These are phyloP conservation scores for Apiospora aurea DNA, from an alignment of 2,329 filamentous ascomycete genomes.

Conservation along the genomic window DNA sequence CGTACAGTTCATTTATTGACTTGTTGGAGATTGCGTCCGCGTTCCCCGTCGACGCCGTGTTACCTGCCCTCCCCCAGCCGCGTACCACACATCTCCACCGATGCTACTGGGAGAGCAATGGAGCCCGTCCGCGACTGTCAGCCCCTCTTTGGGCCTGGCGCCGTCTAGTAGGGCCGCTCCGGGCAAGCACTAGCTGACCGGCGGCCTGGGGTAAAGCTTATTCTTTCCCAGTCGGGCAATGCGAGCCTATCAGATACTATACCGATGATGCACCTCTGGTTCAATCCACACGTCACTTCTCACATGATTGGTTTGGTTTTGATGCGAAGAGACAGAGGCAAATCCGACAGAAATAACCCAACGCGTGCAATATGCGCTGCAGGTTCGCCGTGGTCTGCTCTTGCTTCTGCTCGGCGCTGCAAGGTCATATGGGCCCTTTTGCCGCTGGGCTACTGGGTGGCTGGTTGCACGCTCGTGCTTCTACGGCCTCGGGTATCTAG, in stretches of 20 bases:
- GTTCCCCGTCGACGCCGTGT: neutral
- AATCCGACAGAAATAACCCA: neutral
- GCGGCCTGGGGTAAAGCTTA: constrained; percentile 21
- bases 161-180: constrained; percentile 11
- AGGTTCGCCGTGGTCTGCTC: neutral
- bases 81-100: neutral
- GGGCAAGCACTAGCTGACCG: constrained; percentile 18
- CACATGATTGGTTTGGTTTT: too few relatives aligned
- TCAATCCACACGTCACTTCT: constrained; percentile 2
- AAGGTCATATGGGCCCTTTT: constrained; percentile 1
- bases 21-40: neutral
- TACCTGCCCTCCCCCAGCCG: neutral
- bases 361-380: constrained; percentile 2
- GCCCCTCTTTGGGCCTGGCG: constrained; percentile 17
- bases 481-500: constrained; percentile 17
- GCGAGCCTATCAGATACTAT: constrained; percentile 26
- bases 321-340: neutral
- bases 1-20: neutral
- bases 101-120: neutral
- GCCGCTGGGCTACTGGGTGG: neutral
- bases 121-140: neutral
- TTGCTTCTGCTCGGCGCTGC: neutral
- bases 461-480: too few relatives aligned
- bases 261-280: neutral
- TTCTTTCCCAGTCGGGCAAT: constrained; percentile 28